Evolutionary conservation across 176 grass and related monocot genomes (phyloP).

Genomic region (Oryza nivara): DNA sequence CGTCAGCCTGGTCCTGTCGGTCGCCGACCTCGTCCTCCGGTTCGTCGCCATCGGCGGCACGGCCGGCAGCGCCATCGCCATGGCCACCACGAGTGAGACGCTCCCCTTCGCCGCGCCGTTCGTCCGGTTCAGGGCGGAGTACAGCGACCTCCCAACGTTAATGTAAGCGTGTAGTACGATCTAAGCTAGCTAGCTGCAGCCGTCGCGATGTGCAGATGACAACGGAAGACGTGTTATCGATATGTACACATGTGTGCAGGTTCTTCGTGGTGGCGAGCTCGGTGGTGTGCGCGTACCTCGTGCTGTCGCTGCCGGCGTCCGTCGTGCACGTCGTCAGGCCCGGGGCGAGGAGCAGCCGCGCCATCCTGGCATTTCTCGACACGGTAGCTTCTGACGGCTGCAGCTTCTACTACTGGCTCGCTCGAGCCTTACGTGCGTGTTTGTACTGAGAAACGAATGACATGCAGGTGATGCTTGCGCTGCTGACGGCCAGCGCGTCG

Average conservation of each 20-base stretch:
- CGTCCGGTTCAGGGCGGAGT: constrained; percentile 50
- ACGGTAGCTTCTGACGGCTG: constrained; percentile 20
- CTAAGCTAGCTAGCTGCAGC: too few relatives aligned
- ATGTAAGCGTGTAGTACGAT: constrained; percentile 27
- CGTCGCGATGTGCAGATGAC: neutral
- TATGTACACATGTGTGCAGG: constrained; percentile 24
- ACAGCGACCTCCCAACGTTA: constrained; percentile 46
- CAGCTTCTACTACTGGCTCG: too few relatives aligned
- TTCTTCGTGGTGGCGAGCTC: constrained; percentile 65
- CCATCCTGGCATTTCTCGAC: constrained; percentile 48
- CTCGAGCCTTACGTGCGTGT: neutral
- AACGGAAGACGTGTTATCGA: too few relatives aligned
- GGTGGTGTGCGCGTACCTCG: constrained; percentile 49
- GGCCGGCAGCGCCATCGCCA: constrained; percentile 38
- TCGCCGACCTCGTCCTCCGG: constrained; percentile 40
- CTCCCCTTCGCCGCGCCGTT: constrained; percentile 52
- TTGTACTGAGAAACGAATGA: neutral
- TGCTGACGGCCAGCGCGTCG: constrained; percentile 47
- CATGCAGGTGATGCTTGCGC: constrained; percentile 53
- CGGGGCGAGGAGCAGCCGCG: constrained; percentile 42
- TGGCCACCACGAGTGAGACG: constrained; percentile 50
- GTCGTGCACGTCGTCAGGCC: constrained; percentile 55
- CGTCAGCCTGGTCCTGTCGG: constrained; percentile 20
- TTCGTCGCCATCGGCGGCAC: constrained; percentile 40
- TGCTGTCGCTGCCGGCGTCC: constrained; percentile 55